Evolutionary conservation across 1,139 yeast genomes (phyloP), one percentile per base, ranked within the genome.

Genomic region (Pichia sp.): DNA sequence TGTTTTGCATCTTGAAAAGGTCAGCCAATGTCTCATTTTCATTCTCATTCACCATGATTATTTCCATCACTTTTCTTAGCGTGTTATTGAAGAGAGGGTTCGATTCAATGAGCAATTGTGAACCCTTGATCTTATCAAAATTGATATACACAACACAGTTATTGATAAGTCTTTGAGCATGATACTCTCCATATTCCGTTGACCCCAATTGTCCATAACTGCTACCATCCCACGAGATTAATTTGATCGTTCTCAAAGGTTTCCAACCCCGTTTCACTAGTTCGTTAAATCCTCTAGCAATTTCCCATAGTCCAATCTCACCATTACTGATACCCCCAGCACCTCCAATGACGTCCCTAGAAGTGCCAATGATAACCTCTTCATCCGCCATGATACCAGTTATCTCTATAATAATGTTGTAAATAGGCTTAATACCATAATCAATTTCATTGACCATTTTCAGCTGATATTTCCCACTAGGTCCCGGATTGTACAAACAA

Each of bases 221-320:
- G 14, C 63, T 65, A 7, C 70, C 77, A 51, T 72, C 78, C 74
- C 75, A 73, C 22, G 69, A 64, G 0, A 67, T 61, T 19, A 72
- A 51, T 37, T 62, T 64, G n/a, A 74, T 67, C 0, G 75, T 69
- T 36, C 78, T 55, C 37, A 71, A 51, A 5, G 79, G 79, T 46
- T 62, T 70, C 77, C 76, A 74, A 1, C 77, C 77, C 30, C 50
- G 57, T 47, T 59, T 51, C 5, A 53, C 42, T 22, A 70, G 47
- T 11, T 58, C 55, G 19, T 49, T 50, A 32, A 70, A 55, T 0
- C 72, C 72, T 35, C 73, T 54, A 1, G 72, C 66, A 14, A 72
- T 46, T 42, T 71, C 74, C 22, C 72, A 42, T 29, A 71, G 40
- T 1, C 65, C 54, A 2, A 67, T 62, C 39, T 64, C 62, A 0